Base-by-base conservation (phyloP, 192 early-diverging fungal genomes). In the Coemansia sp. region DNA sequence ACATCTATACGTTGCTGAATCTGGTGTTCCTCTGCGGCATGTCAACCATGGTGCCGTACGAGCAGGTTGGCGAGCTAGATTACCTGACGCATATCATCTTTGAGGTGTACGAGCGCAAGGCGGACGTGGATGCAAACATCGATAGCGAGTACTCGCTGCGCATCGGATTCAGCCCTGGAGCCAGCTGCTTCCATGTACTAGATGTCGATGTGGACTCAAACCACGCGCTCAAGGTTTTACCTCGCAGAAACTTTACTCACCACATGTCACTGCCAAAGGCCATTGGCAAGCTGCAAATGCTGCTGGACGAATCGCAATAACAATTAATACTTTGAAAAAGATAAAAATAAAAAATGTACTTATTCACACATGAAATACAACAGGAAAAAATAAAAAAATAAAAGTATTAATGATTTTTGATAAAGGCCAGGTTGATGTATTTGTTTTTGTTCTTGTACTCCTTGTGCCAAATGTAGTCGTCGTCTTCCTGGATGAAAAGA, bases 61-160 rank as follows among this genome's bases (percentile, higher is more conserved):
- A 82, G 22, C 76, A 88, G 6, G 83, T 96, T 12, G 89, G 89
- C 28, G 96, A 99, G 80, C 77, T 99, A 17, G 96, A 99, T 66
- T 99, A 95, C 73, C 73, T 98, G 52, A 97, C 96, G 1, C 96
- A 99, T 65, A 99, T 99, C 57, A 95, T 93, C 6, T 97, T 99
- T 80, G 96, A 99, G 75, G 77, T 99, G 3, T 95, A 97, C 61
- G 95, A 97, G 83, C 84, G 95, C 50, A 89, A 82, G 57, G 75
- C 85, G 22, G 73, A 85, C 55, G 51, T 71, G 48, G 61, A 86
- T 40, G 54, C 75, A 58, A 61, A 67, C 31, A 28, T 71, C 3
- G 68, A 69, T 49, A 85, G 86, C 31, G 96, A 98, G 75, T 96
- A 93, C 69, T 95, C 93, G 7, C 83, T 99, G 18, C 80, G 96